Evolutionary conservation across 345 rosid genomes (phyloP), one percentile per base, ranked within the genome.

Genomic region (Hevea brasiliensis): DNA sequence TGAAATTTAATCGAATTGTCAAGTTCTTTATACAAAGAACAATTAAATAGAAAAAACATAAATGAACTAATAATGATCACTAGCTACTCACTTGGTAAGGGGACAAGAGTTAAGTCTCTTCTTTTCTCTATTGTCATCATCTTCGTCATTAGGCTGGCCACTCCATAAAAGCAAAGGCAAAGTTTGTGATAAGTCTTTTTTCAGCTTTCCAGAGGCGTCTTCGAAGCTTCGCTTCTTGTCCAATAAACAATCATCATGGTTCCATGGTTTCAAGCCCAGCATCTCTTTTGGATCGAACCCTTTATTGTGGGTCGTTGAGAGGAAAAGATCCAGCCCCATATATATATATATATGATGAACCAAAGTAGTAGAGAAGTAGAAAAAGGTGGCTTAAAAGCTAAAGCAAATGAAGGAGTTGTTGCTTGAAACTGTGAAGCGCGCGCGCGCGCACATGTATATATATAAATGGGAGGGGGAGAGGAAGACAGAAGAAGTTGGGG

Each of bases 71-170:
- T 32, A 4, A 4, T 32, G 37, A 32, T 32, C 37, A 32, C 37
- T 32, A 32, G 37, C 37, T 62, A 76, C 90, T 85, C 61, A 87
- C 90, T 81, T 76, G 71, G 67, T 61, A 55, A 67, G 76, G 54
- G 61, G 23, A 58, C 82, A 81, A 72, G 83, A 83, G 20, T 32
- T 32, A 32, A 40, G 67, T 26, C 1, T 73, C 32, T 72, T 74
- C 75, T 61, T 74, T 26, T 73, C 14, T 1, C 44, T 5, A 26
- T 66, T 14, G 15, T 65, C 69, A 77, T 83, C 86, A 65, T 84
- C 93, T 45, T 81, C 90, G 45, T 89, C 86, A 63, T 85, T 79
- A 45, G 93, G 86, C 59, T 81, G 88, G 20, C 82, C 86, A 75
- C 76, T 85, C 85, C 87, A 84, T 21, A 76, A 44, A 76, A 82